Evolutionary conservation across 768 basidiomycete species (phyloP).

Genomic region (Lepiota venenata): DNA sequence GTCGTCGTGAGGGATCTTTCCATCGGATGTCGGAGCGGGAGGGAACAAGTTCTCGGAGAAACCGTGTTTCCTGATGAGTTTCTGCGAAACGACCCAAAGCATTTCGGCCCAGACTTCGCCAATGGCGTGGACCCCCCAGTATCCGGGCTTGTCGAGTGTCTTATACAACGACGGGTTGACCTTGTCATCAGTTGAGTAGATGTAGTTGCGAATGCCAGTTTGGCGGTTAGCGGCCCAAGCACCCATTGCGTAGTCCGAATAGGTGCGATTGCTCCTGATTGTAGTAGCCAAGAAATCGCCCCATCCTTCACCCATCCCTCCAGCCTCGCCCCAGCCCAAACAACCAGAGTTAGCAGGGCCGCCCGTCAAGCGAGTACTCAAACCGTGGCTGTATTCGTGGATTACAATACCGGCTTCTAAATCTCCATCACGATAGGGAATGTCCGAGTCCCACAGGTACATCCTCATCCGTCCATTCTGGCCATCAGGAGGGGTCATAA

Average conservation of each 20-base stretch:
- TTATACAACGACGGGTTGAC: constrained; percentile 93
- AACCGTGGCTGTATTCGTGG: constrained; percentile 84
- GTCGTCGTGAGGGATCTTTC: constrained; percentile 67
- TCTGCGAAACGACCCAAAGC: constrained; percentile 75
- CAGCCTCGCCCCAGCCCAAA: constrained; percentile 93
- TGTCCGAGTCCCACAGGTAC: constrained; percentile 93
- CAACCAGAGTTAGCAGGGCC: constrained; percentile 92
- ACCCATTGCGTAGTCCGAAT: constrained; percentile 88
- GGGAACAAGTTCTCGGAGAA: constrained; percentile 81
- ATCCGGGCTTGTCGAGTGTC: constrained; percentile 90
- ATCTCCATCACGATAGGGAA: constrained; percentile 92
- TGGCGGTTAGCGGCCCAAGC: constrained; percentile 86
- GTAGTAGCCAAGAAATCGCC: constrained; percentile 90
- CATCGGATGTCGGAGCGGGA: constrained; percentile 61
- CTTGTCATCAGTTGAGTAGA: constrained; percentile 72
- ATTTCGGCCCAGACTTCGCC: constrained; percentile 97
- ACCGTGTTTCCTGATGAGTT: constrained; percentile 78
- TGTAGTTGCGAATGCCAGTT: constrained; percentile 82
- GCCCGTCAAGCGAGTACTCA: constrained; percentile 93
- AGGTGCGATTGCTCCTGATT: constrained; percentile 70
- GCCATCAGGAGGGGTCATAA: constrained; percentile 82
- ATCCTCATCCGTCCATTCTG: constrained; percentile 92
- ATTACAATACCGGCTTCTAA: constrained; percentile 97
- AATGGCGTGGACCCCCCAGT: constrained; percentile 91
- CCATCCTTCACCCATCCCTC: constrained; percentile 99